These are phyloP conservation scores for Aspergillus bombycis DNA, from an alignment of 2,329 filamentous ascomycete genomes.

Conservation along the genomic window DNA sequence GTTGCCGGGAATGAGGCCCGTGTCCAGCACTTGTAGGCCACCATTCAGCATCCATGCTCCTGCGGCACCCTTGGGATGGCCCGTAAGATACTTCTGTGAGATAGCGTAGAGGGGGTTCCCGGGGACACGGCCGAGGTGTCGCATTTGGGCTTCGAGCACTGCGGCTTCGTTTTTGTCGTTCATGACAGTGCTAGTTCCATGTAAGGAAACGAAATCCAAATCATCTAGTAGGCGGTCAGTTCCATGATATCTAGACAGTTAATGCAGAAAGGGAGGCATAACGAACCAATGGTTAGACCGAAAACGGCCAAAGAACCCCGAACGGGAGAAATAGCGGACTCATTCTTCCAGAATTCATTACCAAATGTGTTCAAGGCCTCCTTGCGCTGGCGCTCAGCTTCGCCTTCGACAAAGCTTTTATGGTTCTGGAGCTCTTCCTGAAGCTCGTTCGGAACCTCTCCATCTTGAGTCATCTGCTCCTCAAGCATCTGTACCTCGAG, in stretches of 20 bases:
- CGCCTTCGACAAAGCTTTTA: conserved; percentile 79
- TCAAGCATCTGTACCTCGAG: conserved; percentile 61
- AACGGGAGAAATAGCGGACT: conserved; percentile 88
- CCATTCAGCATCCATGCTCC: conserved; percentile 99
- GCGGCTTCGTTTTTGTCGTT: conserved; percentile 99
- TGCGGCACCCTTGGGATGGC: conserved; percentile 97
- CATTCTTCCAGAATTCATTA: conserved; percentile 99
- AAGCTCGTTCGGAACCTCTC: conserved; percentile 69
- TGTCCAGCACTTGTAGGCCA: conserved; percentile 91
- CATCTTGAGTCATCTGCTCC: conserved; percentile 60
- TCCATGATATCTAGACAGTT: background rate
- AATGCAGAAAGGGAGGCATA: background rate
- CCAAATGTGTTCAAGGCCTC: conserved; percentile 92
- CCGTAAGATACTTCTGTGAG: conserved; percentile 99
- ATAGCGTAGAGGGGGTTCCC: conserved; percentile 95
- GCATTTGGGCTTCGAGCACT: conserved; percentile 93
- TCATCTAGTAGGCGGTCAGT: conserved; percentile 61
- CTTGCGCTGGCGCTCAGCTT: conserved; percentile 88
- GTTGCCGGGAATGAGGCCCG: conserved; percentile 92
- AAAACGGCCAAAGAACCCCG: conserved; percentile 95
- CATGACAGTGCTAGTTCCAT: conserved; percentile 96
- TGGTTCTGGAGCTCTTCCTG: conserved; percentile 90
- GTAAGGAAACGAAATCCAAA: conserved; percentile 93
- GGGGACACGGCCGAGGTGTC: conserved; percentile 91
- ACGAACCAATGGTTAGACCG: conserved; percentile 77